phyloP scores from a whole-genome alignment of 2,329 filamentous ascomycete species.

The Sporothrix inflata region DNA sequence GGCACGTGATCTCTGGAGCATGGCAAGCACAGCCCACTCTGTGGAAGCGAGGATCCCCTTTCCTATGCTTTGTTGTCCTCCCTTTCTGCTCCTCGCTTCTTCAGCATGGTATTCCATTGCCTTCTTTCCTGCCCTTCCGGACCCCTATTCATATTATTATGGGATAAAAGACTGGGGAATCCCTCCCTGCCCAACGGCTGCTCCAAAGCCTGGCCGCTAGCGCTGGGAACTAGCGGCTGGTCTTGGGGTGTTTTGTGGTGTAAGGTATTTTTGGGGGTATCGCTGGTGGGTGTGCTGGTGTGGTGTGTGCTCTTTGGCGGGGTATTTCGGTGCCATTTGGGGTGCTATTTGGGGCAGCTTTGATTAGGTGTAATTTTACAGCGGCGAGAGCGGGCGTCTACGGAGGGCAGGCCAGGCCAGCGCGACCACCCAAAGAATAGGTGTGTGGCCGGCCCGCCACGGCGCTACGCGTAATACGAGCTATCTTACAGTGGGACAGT shows the following conservation, averaged over 20 bases:
- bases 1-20: not conserved
- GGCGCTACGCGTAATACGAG: slow-evolving; percentile 18
- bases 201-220: not conserved
- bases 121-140: slow-evolving; percentile 15
- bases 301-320: not conserved
- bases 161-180: slow-evolving; percentile 15
- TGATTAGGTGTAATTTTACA: slow-evolving; percentile 25
- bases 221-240: slow-evolving; percentile 13
- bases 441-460: slow-evolving; percentile 11
- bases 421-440: not conserved
- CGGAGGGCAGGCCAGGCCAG: not conserved
- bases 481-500: not conserved
- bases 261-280: not conserved
- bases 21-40: not conserved
- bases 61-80: not conserved
- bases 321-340: not conserved
- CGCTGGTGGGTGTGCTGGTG: not conserved
- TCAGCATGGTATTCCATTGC: not conserved
- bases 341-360: slow-evolving; percentile 7
- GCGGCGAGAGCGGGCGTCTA: slow-evolving; percentile 10
- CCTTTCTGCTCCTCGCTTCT: not conserved
- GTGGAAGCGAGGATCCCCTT: not conserved
- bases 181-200: slow-evolving; percentile 3
- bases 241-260: not conserved
- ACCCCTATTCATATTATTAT: slow-evolving; percentile 9